Percentiles rank a stretch among this genome's conserved stretches.
Evolutionary conservation across 108 stramenopile genomes (phyloP).

Genomic region (Schizochytrium sp.): DNA sequence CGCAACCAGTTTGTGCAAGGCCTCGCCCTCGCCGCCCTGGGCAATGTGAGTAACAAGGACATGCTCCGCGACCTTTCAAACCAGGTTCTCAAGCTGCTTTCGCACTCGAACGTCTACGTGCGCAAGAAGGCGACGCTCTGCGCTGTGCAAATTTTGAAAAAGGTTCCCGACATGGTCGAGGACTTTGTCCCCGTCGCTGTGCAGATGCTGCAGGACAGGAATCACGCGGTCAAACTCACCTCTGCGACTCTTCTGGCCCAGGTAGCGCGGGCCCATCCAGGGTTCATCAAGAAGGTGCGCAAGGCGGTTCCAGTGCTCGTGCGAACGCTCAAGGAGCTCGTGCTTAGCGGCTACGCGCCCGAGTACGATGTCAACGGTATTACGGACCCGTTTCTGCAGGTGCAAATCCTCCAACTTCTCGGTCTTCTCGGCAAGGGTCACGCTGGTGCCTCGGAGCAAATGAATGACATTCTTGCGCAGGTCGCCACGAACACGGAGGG

Average conservation of each 20-base stretch:
- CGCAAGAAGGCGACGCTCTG: constrained; percentile 95
- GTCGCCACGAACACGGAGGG: constrained; percentile 98
- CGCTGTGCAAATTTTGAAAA: constrained; percentile 61
- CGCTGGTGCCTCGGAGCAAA: constrained; percentile 23
- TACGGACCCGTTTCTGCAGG: constrained; percentile 48
- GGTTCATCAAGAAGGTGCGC: constrained; percentile 20
- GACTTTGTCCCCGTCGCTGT: constrained; percentile 83
- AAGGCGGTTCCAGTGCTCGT: constrained; percentile 77
- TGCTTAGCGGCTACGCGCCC: constrained; percentile 79
- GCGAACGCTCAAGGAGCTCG: constrained; percentile 78
- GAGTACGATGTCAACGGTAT: constrained; percentile 92
- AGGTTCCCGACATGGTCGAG: constrained; percentile 86
- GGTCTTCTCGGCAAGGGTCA: constrained; percentile 71
- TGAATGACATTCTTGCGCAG: constrained; percentile 94
- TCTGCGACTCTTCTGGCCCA: constrained; percentile 86
- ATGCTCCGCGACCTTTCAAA: constrained; percentile 87
- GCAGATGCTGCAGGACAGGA: constrained; percentile 77
- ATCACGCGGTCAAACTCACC: constrained; percentile 90
- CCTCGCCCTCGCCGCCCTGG: constrained; percentile 88
- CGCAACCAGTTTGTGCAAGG: constrained; percentile 79
- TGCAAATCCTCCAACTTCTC: constrained; percentile 69
- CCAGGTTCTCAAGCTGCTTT: constrained; percentile 86
- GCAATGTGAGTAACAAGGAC: constrained; percentile 89
- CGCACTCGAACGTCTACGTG: constrained; percentile 66
- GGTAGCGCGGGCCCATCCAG: constrained; percentile 28